phyloP scores from a whole-genome alignment of 2,329 filamentous ascomycete genomes.

The Aspergillus sp. region DNA sequence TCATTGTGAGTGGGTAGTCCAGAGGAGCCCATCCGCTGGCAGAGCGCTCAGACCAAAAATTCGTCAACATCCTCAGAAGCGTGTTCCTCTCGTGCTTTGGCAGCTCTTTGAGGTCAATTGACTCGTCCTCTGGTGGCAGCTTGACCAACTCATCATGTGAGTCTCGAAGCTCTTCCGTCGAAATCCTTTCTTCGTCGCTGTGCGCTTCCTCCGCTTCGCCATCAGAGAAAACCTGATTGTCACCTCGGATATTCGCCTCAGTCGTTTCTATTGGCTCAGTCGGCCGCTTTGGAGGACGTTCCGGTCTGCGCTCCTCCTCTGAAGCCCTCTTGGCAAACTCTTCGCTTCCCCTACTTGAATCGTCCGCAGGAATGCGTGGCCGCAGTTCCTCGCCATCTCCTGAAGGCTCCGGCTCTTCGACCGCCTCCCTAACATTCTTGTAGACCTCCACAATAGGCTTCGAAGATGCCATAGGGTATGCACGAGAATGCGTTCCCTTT shows the following conservation, averaged over 20 bases:
- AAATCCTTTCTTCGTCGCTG: constrained; percentile 64
- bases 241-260: constrained; percentile 33
- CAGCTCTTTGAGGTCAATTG: constrained; percentile 59
- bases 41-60: constrained; percentile 96
- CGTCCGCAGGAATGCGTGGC: constrained; percentile 18
- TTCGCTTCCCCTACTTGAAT: constrained; percentile 22
- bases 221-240: constrained; percentile 49
- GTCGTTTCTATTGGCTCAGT: constrained; percentile 34
- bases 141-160: constrained; percentile 46
- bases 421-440: constrained; percentile 83
- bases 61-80: constrained; percentile 88
- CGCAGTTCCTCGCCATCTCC: constrained; percentile 49
- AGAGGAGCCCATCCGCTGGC: constrained; percentile 87
- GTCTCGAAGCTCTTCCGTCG: constrained; percentile 56
- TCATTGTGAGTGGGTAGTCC: constrained; percentile 80
- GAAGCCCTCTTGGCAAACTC: constrained; percentile 14
- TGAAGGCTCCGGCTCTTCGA: constrained; percentile 63
- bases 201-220: constrained; percentile 58
- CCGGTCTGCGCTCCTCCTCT: constrained; percentile 21
- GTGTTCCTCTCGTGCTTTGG: constrained; percentile 90
- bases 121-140: constrained; percentile 44
- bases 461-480: constrained; percentile 83
- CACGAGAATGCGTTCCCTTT: constrained; percentile 64
- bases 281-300: constrained; percentile 22
- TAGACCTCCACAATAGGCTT: constrained; percentile 95